Evolutionary conservation across 345 rosid species (phyloP).

Genomic region (Pelargonium nanum): DNA sequence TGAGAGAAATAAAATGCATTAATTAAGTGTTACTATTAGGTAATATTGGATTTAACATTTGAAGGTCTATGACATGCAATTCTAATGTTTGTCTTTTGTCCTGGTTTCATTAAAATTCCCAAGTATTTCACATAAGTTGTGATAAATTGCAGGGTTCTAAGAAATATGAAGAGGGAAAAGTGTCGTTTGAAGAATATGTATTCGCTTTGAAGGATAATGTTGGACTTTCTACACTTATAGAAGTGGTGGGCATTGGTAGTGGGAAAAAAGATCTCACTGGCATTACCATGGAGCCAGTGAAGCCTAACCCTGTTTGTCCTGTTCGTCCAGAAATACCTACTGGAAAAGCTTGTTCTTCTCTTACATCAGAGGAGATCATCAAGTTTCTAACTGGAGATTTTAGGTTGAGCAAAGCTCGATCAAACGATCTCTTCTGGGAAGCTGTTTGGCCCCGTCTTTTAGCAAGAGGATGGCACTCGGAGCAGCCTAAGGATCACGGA

Average conservation of each 20-base stretch:
- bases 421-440: conserved; percentile 48
- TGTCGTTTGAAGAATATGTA: conserved; percentile 31
- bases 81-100: background rate
- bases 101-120: background rate
- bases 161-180: conserved; percentile 46
- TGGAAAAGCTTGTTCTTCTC: conserved; percentile 41
- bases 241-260: conserved; percentile 37
- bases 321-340: conserved; percentile 30
- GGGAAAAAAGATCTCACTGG: conserved; percentile 43
- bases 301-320: conserved; percentile 16
- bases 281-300: conserved; percentile 27
- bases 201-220: conserved; percentile 25
- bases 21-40: no score
- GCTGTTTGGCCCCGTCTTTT: conserved; percentile 55
- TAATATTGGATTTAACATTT: no score
- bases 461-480: conserved; percentile 53
- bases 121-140: conserved; percentile 2
- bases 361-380: conserved; percentile 32
- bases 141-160: conserved; percentile 33
- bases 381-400: conserved; percentile 37
- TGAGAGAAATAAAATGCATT: no score
- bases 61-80: background rate
- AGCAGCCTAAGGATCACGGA: conserved; percentile 35
- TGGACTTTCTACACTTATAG: conserved; percentile 24
- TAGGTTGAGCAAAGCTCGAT: conserved; percentile 43